Percentiles rank a stretch among this genome's conserved stretches.
phyloP scores from a whole-genome alignment of 331 rosid genomes.

The Ulmus americana region DNA sequence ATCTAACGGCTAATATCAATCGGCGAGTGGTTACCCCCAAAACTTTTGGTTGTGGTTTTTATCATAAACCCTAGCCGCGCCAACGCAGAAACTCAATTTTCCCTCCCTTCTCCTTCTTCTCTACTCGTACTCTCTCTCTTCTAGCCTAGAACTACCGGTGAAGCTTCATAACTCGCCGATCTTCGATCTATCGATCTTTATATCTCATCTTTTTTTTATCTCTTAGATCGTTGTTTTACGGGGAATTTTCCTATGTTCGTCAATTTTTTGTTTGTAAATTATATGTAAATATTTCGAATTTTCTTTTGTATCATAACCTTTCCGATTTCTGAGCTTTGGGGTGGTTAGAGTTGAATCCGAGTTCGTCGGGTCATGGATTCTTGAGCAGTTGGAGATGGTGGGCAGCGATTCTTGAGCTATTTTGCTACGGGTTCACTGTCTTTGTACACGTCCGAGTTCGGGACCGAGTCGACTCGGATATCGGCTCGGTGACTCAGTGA shows the following conservation, averaged over 20 bases:
- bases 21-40: constrained; percentile 32
- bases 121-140: constrained; percentile 23
- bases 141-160: background rate
- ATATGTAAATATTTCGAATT: background rate
- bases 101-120: background rate
- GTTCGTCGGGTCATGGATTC: background rate
- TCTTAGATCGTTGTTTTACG: background rate
- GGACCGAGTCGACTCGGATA: constrained; percentile 36
- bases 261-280: background rate
- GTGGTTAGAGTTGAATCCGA: background rate
- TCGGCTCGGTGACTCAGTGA: constrained; percentile 20
- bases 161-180: constrained; percentile 15
- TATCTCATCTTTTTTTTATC: background rate
- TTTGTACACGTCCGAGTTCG: constrained; percentile 15
- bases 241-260: too few relatives aligned
- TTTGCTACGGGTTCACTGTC: background rate
- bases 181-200: constrained; percentile 6
- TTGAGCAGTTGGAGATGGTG: background rate
- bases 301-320: background rate
- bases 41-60: constrained; percentile 41
- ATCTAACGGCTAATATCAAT: constrained; percentile 44
- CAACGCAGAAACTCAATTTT: constrained; percentile 5
- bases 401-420: background rate
- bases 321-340: background rate
- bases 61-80: constrained; percentile 90